Evolutionary conservation across 2,329 filamentous ascomycete genomes (phyloP).

Genomic region (Fusarium mexicanum): DNA sequence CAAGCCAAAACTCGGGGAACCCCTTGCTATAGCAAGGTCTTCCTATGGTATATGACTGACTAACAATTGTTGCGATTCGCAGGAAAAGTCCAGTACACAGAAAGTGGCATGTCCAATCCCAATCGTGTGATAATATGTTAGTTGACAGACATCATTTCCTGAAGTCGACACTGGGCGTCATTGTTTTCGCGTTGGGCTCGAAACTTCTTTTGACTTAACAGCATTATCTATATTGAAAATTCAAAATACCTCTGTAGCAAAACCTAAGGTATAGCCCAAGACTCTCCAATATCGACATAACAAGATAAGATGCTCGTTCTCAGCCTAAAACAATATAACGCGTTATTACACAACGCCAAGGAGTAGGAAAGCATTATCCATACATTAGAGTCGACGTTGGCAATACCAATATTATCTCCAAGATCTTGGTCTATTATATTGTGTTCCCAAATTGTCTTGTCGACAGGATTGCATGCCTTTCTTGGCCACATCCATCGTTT

Average conservation of each 20-base stretch:
- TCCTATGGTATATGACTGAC: too few relatives aligned
- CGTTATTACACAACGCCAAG: not conserved
- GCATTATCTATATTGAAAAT: not conserved
- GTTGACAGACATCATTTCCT: not conserved
- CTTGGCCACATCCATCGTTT: not conserved
- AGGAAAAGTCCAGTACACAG: too few relatives aligned
- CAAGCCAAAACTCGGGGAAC: too few relatives aligned
- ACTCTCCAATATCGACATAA: not conserved
- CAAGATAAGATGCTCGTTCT: not conserved
- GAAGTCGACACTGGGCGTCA: not conserved
- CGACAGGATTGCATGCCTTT: not conserved
- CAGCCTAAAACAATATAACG: not conserved
- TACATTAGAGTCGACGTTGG: not conserved
- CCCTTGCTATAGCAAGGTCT: too few relatives aligned
- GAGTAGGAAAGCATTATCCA: not conserved
- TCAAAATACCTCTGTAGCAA: not conserved
- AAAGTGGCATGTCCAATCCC: not conserved
- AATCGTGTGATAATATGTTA: not conserved
- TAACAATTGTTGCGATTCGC: not conserved
- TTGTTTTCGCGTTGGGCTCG: not conserved
- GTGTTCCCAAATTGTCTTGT: not conserved
- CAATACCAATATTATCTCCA: not conserved
- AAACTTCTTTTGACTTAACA: not conserved
- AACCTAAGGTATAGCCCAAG: not conserved
- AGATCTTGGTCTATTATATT: too few relatives aligned